phyloP scores from a whole-genome alignment of 176 grass and related monocot species.

The Melocanna baccifera region DNA sequence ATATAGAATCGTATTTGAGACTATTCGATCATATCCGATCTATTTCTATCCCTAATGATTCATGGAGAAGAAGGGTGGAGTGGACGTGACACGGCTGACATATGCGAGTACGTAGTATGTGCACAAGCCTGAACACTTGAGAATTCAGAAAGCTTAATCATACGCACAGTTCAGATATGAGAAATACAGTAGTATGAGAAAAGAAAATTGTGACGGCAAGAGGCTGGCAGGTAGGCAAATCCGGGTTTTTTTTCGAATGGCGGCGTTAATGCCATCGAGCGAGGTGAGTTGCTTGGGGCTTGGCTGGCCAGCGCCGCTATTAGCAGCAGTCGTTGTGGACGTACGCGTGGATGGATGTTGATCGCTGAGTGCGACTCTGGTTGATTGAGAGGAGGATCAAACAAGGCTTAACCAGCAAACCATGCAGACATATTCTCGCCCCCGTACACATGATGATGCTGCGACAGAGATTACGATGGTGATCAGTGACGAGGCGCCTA shows the following conservation, averaged over 20 bases:
- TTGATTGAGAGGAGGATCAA: not conserved
- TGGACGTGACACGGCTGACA: not conserved
- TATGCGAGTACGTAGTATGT: not conserved
- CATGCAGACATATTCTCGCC: not conserved
- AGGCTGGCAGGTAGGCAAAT: not conserved
- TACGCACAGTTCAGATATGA: not conserved
- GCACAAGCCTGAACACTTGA: not conserved
- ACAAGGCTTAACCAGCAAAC: constrained; percentile 17
- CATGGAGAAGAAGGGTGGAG: too few relatives aligned
- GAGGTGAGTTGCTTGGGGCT: not conserved
- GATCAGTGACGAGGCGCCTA: too few relatives aligned
- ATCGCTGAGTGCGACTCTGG: not conserved
- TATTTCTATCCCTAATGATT: too few relatives aligned
- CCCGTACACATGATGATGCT: not conserved
- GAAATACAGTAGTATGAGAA: not conserved
- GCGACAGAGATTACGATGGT: not conserved
- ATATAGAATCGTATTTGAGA: too few relatives aligned
- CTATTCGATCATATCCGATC: too few relatives aligned
- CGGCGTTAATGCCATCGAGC: not conserved
- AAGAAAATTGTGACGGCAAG: too few relatives aligned
- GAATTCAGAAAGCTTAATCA: not conserved
- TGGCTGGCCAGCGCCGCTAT: not conserved
- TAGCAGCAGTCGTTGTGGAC: not conserved
- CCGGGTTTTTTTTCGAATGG: not conserved
- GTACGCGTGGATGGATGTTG: not conserved